Percentiles rank a stretch among this genome's conserved stretches.
phyloP scores from a whole-genome alignment of 257 asterid species.

The Handroanthus guayacan region DNA sequence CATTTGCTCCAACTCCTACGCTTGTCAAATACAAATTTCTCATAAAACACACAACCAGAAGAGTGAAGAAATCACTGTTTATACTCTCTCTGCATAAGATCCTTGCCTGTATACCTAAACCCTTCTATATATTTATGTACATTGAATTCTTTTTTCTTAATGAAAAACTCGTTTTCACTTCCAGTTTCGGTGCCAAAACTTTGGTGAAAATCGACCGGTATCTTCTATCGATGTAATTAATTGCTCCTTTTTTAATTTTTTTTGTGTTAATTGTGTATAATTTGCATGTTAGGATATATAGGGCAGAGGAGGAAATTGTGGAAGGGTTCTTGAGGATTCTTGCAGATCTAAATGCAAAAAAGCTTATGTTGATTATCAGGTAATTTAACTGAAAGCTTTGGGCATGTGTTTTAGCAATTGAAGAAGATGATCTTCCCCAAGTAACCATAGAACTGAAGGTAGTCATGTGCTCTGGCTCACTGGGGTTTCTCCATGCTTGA shows the following conservation, averaged over 20 bases:
- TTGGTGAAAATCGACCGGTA: background rate
- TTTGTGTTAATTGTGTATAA: background rate
- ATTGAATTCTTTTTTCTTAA: background rate
- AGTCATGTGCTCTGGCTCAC: too few species aligned
- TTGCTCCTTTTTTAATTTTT: background rate
- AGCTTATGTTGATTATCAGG: conserved; percentile 42
- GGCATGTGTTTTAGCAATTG: too few species aligned
- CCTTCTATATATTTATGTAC: background rate
- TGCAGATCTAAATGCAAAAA: conserved; percentile 39
- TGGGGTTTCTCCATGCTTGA: too few species aligned
- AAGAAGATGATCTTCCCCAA: too few species aligned
- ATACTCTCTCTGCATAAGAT: background rate
- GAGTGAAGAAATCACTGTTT: background rate
- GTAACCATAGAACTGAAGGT: too few species aligned
- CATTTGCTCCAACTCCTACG: background rate
- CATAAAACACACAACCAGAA: background rate
- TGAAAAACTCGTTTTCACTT: background rate
- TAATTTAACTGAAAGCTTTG: background rate
- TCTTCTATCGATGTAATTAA: background rate
- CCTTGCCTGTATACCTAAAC: background rate
- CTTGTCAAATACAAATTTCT: background rate
- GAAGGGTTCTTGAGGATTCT: conserved; percentile 40
- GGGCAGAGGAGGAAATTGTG: conserved; percentile 33
- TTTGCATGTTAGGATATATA: background rate
- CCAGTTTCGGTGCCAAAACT: conserved; percentile 15